Base-by-base conservation (phyloP, 345 rosid genomes). In the Aquilaria yunnanensis region DNA sequence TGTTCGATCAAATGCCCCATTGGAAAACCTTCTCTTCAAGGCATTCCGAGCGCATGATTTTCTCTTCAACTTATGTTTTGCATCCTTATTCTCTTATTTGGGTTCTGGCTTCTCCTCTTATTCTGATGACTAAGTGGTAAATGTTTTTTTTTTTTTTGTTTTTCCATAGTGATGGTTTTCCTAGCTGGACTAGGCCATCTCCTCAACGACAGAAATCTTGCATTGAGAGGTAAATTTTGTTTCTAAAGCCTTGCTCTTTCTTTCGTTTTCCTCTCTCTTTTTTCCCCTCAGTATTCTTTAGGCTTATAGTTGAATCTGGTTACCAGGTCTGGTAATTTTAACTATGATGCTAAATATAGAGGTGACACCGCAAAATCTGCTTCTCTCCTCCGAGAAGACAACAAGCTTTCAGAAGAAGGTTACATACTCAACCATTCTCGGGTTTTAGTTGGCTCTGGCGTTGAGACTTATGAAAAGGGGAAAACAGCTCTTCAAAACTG, bases 121-220 rank as follows among this genome's bases (percentile, higher is more conserved):
- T 37, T 16, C 43, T 1, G 43, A 37, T 8, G 23, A 16, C 43
- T 37, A 8, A 37, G 43, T 37, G 43, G 2, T 5, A 8, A 37
- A n/a, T 14, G 2, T 47, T 50, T 14, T 1, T 45, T 4, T 29
- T 51, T 30, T 3, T 10, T 46, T 53, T 2, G 30, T 14, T 29
- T 55, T 55, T 68, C 2, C 60, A 45, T 68, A 67, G 81, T 70
- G 66, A 89, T 92, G 98, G 82, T 89, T 61, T 89, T 89, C 87
- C 74, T 89, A 75, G 82, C 67, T 92, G 98, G 98, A 73, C 73
- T 43, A 79, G 83, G 52, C 98, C 98, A 16, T 78, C 93, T 66
- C 72, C 75, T 46, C 81, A 80, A 62, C 71, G 83, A 59, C 96
- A 92, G 73, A 83, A 87, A 74, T 77, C 80, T 76, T 91, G 86